Conservation (phyloP, 164 flowering plant genomes). For the Dillenia turbinata region DNA sequence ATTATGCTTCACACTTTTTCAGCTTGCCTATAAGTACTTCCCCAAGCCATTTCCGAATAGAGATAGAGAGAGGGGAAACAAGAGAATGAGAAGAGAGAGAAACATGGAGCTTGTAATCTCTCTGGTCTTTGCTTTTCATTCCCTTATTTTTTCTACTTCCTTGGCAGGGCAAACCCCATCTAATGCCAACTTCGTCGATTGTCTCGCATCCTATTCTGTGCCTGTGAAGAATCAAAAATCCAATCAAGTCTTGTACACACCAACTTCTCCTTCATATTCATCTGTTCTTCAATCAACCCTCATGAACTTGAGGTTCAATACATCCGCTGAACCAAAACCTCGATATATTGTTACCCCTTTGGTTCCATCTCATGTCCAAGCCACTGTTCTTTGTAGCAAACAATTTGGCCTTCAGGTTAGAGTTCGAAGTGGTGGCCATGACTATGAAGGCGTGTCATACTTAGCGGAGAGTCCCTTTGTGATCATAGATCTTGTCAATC, state of each 20-base stretch:
- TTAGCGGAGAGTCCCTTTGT: slow-evolving; percentile 22
- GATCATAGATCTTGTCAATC: slow-evolving; percentile 23
- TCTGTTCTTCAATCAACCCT: slow-evolving; percentile 20
- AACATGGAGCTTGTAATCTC: no score
- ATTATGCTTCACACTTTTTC: no score
- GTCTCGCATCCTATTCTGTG: slow-evolving; percentile 17
- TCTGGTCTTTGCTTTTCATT: no score
- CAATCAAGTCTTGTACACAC: slow-evolving; percentile 14
- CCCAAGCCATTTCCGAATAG: no score
- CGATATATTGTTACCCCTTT: slow-evolving; percentile 33
- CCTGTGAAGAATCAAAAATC: slow-evolving; percentile 1
- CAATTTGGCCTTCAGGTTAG: slow-evolving; percentile 14
- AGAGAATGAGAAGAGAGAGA: no score
- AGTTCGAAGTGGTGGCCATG: slow-evolving; percentile 28
- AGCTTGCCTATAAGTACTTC: no score
- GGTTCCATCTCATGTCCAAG: slow-evolving; percentile 32
- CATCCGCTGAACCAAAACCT: slow-evolving; percentile 30
- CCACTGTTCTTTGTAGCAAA: slow-evolving; percentile 20
- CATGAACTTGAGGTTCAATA: slow-evolving; percentile 29
- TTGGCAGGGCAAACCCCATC: not conserved
- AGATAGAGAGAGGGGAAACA: no score
- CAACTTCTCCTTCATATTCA: slow-evolving; percentile 18
- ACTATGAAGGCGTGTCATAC: slow-evolving; percentile 38
- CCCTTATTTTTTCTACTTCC: not conserved
- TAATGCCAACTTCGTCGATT: slow-evolving; percentile 12